Evolutionary conservation across 306 rosid species (phyloP), one percentile per base, ranked within the genome.

Genomic region (Fagus crenata): DNA sequence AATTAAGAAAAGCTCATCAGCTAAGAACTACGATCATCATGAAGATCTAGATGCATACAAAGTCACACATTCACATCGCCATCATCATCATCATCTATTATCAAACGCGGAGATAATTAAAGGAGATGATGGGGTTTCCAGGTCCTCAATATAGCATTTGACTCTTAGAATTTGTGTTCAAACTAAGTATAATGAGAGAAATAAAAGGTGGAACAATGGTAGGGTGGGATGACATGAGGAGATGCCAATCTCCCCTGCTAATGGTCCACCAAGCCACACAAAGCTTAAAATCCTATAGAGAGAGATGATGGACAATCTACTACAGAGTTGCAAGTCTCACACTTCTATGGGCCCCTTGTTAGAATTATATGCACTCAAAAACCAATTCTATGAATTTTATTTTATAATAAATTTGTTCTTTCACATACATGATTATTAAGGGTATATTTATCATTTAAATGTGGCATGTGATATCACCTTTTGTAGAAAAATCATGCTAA

Each of bases 101-200:
- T 65, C 70, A 65, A 65, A 65, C 40, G 43, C 15, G 31, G 49
- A 39, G 70, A 65, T 65, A 14, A 65, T 65, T 65, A 65, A 65
- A 65, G 70, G 43, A 11, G 49, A 36, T 39, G 70, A 36, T 39
- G 70, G 49, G 70, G 70, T 65, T 72, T 67, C 37, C 80, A 49
- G 69, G 75, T 71, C 73, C 86, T 82, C 80, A 61, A 78, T 78
- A 51, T 69, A 54, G 63, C 60, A 59, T 82, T 80, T 79, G 84
- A 84, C 81, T 76, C 81, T 80, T 69, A 43, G 12, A 42, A 8
- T 54, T 15, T 64, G 33, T 28, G 75, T 84, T 84, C 87, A 84
- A 84, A 80, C 53, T 8, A 39, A 53, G 60, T 75, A 84, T 80
- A 55, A 77, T 80, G 79, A 74, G 75, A 58, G 76, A 59, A 53